Conservation (phyloP, 768 basidiomycete species). For the Trametes punicea region DNA sequence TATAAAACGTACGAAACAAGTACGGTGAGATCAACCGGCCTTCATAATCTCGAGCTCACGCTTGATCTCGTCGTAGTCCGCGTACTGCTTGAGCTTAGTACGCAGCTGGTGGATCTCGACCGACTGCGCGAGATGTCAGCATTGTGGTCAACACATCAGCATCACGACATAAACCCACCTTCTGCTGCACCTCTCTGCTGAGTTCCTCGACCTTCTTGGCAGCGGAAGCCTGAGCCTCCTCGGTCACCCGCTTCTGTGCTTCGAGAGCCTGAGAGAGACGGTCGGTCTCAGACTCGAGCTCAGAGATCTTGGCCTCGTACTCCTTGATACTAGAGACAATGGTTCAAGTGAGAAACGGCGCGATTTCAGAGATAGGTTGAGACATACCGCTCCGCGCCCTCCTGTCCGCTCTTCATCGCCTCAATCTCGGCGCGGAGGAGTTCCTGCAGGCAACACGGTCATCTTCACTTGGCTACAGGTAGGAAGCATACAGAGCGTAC, state of each 20-base stretch:
- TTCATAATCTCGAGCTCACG: constrained; percentile 99
- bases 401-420: constrained; percentile 74
- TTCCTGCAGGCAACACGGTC: constrained; percentile 52
- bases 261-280: constrained; percentile 66
- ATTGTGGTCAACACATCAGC: background rate
- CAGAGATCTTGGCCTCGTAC: constrained; percentile 69
- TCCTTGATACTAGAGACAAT: constrained; percentile 53
- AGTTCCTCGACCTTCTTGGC: constrained; percentile 59
- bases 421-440: constrained; percentile 95
- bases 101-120: constrained; percentile 69
- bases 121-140: constrained; percentile 34
- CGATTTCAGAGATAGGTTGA: background rate
- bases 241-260: constrained; percentile 48
- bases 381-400: constrained; percentile 63
- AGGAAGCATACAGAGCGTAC: constrained; percentile 45
- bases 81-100: constrained; percentile 64
- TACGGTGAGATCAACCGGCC: constrained; percentile 40
- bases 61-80: constrained; percentile 96
- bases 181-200: constrained; percentile 54
- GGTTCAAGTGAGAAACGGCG: constrained; percentile 1
- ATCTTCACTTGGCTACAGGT: background rate
- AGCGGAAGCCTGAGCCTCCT: constrained; percentile 44
- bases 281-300: constrained; percentile 74
- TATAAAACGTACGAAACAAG: background rate
- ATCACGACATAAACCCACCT: constrained; percentile 33